Evolutionary conservation across 148 eudicot genomes (phyloP).

Genomic region (Spergularia bocconei): DNA sequence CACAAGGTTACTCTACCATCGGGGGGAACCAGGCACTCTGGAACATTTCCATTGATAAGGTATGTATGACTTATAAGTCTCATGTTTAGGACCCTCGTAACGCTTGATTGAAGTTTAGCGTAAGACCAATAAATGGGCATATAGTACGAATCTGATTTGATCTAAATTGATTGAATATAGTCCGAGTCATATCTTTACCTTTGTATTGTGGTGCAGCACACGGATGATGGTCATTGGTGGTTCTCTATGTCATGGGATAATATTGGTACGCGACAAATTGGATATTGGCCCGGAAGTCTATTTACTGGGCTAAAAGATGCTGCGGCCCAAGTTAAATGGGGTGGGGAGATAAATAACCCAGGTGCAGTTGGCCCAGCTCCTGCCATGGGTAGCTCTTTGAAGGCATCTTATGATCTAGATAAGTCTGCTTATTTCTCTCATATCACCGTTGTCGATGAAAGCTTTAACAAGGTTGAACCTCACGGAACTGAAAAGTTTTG

Average conservation of each 20-base stretch:
- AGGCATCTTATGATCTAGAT: not conserved
- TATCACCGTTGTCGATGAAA: not conserved
- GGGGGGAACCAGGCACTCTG: not conserved
- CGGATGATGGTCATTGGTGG: not conserved
- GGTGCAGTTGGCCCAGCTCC: not conserved
- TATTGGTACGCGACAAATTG: not conserved
- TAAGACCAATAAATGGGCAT: too few relatives aligned
- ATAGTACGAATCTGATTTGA: too few relatives aligned
- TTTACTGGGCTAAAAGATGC: not conserved
- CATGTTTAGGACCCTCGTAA: too few relatives aligned
- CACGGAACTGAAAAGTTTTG: not conserved
- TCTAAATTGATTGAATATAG: too few relatives aligned
- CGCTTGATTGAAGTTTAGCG: too few relatives aligned
- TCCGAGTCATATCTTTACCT: too few relatives aligned
- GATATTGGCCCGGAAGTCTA: conserved; percentile 11
- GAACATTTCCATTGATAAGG: not conserved
- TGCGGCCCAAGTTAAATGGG: conserved; percentile 13
- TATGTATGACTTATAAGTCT: not conserved
- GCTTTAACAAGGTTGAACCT: not conserved
- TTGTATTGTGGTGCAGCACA: not conserved
- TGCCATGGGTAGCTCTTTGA: not conserved
- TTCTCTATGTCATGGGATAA: not conserved
- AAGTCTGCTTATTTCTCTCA: not conserved
- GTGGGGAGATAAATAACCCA: conserved; percentile 6
- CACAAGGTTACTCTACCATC: not conserved